Evolutionary conservation across 345 rosid genomes (phyloP).

Genomic region (Hibiscus mutabilis): DNA sequence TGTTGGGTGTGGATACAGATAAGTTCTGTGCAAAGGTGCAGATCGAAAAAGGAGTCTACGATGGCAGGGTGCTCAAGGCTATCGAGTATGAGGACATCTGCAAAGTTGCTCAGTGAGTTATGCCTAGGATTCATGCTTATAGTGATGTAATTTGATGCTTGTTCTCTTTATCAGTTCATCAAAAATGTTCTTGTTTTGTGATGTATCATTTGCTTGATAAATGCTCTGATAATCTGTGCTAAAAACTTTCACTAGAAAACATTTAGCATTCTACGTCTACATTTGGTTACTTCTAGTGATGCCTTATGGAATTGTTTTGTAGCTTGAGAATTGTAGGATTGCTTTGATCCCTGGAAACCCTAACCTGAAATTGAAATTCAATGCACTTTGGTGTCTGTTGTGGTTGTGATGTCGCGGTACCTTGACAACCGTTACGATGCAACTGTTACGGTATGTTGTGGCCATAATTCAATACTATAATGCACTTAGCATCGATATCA

Average conservation of each 20-base stretch:
- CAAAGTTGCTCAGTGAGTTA: slow-evolving; percentile 50
- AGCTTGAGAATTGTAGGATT: neutral
- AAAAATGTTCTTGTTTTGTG: neutral
- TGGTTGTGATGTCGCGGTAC: no score
- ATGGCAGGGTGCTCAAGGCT: slow-evolving; percentile 75
- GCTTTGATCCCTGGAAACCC: neutral
- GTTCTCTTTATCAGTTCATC: neutral
- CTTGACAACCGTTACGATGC: no score
- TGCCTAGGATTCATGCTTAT: neutral
- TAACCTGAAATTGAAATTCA: neutral
- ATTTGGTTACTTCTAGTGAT: neutral
- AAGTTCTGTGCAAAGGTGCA: slow-evolving; percentile 80
- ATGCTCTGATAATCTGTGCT: neutral
- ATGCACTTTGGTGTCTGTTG: neutral
- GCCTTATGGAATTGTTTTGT: neutral
- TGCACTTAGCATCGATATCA: no score
- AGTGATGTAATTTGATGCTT: neutral
- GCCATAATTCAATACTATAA: no score
- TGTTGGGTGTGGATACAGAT: slow-evolving; percentile 73
- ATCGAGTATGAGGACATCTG: slow-evolving; percentile 88
- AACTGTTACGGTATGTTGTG: no score
- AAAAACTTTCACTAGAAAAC: neutral
- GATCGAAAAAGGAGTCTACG: slow-evolving; percentile 90
- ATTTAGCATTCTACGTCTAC: neutral
- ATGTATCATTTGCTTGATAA: neutral